Conservation (phyloP, 495 filamentous ascomycete species). For the Penicillium soppii region DNA sequence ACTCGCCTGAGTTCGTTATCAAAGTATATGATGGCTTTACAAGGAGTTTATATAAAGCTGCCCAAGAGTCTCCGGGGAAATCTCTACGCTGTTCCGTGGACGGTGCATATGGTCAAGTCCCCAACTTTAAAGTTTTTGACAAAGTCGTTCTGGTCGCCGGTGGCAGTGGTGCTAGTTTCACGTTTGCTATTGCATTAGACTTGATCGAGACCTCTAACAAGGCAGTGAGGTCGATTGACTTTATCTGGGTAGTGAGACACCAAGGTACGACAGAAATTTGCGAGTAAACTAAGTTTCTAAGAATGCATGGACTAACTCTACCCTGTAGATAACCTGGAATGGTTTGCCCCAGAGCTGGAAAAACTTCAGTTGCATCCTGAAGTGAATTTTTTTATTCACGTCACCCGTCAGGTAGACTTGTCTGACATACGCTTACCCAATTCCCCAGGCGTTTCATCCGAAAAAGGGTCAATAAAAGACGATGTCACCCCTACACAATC, state of each 20-base stretch:
- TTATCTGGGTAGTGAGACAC: conserved; percentile 8
- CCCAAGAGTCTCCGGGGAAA: conserved; percentile 46
- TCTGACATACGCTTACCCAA: background rate
- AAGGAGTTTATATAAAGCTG: conserved; percentile 50
- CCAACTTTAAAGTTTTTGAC: conserved; percentile 53
- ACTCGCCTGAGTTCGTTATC: conserved; percentile 52
- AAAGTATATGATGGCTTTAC: conserved; percentile 58
- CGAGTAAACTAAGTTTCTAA: background rate
- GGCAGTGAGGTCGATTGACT: conserved; percentile 9
- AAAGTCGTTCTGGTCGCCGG: conserved; percentile 59
- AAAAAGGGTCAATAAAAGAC: background rate
- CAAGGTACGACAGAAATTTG: background rate
- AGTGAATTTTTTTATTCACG: conserved; percentile 4
- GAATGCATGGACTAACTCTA: background rate
- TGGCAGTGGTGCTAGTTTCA: conserved; percentile 58
- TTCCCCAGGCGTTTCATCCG: background rate
- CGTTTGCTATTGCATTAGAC: conserved; percentile 16
- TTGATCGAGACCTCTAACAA: background rate
- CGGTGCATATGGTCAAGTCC: conserved; percentile 57
- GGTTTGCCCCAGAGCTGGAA: conserved; percentile 1
- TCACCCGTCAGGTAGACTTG: background rate
- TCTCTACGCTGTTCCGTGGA: conserved; percentile 50
- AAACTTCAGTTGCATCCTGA: conserved; percentile 1
- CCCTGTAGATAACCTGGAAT: background rate
- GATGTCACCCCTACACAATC: background rate